Evolutionary conservation across 31 red algal species (phyloP).

Genomic region (Asparagopsis taxiformis): DNA sequence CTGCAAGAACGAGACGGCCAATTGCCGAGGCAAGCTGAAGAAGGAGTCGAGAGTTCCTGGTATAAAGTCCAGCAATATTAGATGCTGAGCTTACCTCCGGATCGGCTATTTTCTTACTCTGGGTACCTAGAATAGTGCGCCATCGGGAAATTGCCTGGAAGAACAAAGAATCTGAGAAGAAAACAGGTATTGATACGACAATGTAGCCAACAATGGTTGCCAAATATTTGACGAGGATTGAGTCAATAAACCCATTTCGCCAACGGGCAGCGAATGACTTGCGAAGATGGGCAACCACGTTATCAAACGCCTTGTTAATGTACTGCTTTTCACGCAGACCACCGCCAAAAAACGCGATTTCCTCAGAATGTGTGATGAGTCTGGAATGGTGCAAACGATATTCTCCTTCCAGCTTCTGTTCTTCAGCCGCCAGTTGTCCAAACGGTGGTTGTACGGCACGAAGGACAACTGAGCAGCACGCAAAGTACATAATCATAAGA

Average conservation of each 20-base stretch:
- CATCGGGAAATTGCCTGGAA: slow-evolving; percentile 23
- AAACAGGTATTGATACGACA: slow-evolving; percentile 93
- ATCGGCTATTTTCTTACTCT: background rate
- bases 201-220: slow-evolving; percentile 98
- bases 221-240: slow-evolving; percentile 95
- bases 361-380: slow-evolving; percentile 95
- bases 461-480: slow-evolving; percentile 69
- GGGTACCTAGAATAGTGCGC: background rate
- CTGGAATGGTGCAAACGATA: slow-evolving; percentile 93
- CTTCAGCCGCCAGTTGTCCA: slow-evolving; percentile 82
- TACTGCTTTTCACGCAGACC: slow-evolving; percentile 83
- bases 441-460: slow-evolving; percentile 97
- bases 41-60: slow-evolving; percentile 87
- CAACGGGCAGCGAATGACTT: slow-evolving; percentile 79
- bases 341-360: slow-evolving; percentile 98
- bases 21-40: slow-evolving; percentile 90
- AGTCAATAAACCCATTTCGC: slow-evolving; percentile 92
- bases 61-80: slow-evolving; percentile 94
- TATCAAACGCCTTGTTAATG: slow-evolving; percentile 93
- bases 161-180: slow-evolving; percentile 69
- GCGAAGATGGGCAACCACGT: slow-evolving; percentile 73
- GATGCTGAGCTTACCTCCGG: slow-evolving; percentile 61
- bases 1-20: slow-evolving; percentile 91
- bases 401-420: slow-evolving; percentile 96
- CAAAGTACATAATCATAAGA: slow-evolving; percentile 95